phyloP scores from a whole-genome alignment of 345 rosid genomes.

The Salix viminalis region DNA sequence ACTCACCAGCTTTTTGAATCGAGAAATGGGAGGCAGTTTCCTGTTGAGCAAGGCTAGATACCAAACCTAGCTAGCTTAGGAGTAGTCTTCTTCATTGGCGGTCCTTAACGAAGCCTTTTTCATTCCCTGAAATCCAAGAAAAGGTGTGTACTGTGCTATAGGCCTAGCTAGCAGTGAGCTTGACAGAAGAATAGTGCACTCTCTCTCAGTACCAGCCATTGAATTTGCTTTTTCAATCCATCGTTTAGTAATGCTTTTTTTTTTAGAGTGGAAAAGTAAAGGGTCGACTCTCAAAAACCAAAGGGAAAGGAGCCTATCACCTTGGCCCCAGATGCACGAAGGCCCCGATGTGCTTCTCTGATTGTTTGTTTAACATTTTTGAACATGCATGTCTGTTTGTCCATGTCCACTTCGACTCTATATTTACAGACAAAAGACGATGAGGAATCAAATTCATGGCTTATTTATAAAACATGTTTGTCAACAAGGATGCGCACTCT shows the following conservation, averaged over 20 bases:
- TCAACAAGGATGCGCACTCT: constrained; percentile 17
- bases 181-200: constrained; percentile 28
- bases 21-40: not conserved
- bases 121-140: not conserved
- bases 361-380: not conserved
- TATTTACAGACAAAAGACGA: constrained; percentile 9
- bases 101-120: not conserved
- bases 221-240: constrained; percentile 27
- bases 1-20: not conserved
- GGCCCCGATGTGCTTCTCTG: not conserved
- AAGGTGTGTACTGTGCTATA: not conserved
- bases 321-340: not conserved
- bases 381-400: not conserved
- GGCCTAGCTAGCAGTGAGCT: not conserved
- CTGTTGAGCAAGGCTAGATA: not conserved
- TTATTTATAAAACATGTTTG: constrained; percentile 17
- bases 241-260: not conserved
- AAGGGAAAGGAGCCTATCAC: not conserved
- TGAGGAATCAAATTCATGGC: constrained; percentile 32
- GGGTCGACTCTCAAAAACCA: not conserved
- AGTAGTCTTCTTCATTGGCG: not conserved
- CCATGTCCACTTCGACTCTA: not conserved
- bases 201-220: constrained; percentile 26
- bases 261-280: constrained; percentile 16
- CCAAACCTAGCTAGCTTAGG: not conserved